Evolutionary conservation across 805 yeast species (phyloP), one percentile per base, ranked within the genome.

Genomic region (Metschnikowia bowlesiae): DNA sequence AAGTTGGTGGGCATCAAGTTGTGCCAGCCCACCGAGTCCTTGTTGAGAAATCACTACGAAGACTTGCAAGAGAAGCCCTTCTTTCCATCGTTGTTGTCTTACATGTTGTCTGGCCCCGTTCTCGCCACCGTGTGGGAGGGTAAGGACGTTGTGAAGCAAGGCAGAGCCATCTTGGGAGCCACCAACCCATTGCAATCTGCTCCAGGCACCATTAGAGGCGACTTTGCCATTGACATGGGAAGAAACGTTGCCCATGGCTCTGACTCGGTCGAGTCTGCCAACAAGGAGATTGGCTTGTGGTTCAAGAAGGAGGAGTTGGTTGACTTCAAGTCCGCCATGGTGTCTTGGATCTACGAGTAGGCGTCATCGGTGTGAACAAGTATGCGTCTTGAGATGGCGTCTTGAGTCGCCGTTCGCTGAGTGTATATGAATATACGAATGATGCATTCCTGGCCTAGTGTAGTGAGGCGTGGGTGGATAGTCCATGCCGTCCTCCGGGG

Each of bases 111-210:
- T 62, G 99, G 99, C 66, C 99, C 99, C 71, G 87, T 94, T 64
- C 84, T 92, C 67, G 99, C 99, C 66, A 94, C 97, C 73, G 97
- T 91, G 66, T 94, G 99, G 99, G 98, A 94, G 79, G 99, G 99
- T 78, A 94, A 91, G 82, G 97, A 94, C 70, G 99, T 84, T 73
- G 99, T 94, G 75, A 91, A 92, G 81, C 96, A 89, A 76, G 99
- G 99, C 74, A 87, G 99, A 80, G 85, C 81, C 67, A 85, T 94
- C 73, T 84, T 94, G 68, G 99, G 99, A 79, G 98, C 99, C 65
- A 94, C 99, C 76, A 92, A 94, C 88, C 99, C 99, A 72, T 81
- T 86, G 72, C 84, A 82, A 65, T 88, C 97, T 65, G 92, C 96
- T 62, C 98, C 98, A 75, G 99, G 99, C 76, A 94, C 99, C 78